phyloP scores from a whole-genome alignment of 495 filamentous ascomycete species.

The Cairneyella variabilis region DNA sequence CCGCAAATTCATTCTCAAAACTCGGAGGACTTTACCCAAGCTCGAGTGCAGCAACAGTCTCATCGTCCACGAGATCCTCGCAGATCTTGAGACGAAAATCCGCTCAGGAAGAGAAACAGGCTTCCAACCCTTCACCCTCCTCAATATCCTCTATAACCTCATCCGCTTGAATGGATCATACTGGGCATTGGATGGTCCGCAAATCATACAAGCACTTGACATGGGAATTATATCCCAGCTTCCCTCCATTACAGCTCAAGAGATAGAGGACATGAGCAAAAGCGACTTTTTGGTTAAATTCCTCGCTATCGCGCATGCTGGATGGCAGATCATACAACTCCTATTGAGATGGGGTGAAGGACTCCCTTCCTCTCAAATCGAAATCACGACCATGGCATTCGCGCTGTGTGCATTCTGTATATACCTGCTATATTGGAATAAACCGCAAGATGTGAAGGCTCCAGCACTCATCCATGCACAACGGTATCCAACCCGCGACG shows the following conservation, averaged over 20 bases:
- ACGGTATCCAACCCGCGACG: no score
- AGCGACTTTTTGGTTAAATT: constrained; percentile 33
- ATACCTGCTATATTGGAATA: constrained; percentile 18
- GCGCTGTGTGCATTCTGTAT: constrained; percentile 30
- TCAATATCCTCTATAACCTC: not conserved
- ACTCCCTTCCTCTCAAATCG: constrained; percentile 33
- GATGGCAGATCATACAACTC: constrained; percentile 34
- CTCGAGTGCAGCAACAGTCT: no score
- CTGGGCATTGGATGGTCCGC: not conserved
- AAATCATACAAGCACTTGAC: not conserved
- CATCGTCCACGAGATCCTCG: no score
- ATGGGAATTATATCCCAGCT: not conserved
- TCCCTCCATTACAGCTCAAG: not conserved
- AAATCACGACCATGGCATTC: constrained; percentile 34
- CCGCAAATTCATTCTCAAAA: no score
- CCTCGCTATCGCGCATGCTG: constrained; percentile 32
- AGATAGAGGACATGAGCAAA: constrained; percentile 17
- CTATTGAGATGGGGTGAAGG: constrained; percentile 25
- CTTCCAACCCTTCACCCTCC: no score
- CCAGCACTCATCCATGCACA: no score
- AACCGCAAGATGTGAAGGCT: constrained; percentile 26
- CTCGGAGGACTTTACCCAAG: no score
- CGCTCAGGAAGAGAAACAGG: not conserved
- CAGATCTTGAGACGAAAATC: not conserved
- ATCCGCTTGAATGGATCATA: not conserved